Conservation (phyloP, 1,284 basidiomycete species). For the Puccinia horiana region DNA sequence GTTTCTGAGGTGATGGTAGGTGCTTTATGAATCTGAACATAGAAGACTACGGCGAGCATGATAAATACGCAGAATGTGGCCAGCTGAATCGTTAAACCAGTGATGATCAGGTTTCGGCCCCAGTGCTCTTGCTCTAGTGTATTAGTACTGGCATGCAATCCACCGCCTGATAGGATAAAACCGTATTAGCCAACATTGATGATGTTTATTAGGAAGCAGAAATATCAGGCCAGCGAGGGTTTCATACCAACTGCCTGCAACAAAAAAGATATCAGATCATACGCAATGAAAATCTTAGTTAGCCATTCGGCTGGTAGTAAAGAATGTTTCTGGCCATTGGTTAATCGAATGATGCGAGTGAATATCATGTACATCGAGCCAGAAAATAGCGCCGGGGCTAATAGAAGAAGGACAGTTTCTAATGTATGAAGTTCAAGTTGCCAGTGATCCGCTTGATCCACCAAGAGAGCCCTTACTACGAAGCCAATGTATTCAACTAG, state of each 20-base stretch:
- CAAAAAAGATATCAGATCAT: background rate
- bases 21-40: background rate
- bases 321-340: background rate
- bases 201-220: too few species aligned
- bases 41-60: background rate
- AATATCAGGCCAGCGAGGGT: too few species aligned
- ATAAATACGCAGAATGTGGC: constrained; percentile 1
- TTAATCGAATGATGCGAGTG: constrained; percentile 18
- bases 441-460: background rate
- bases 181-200: too few species aligned
- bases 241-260: constrained; percentile 5
- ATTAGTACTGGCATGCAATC: background rate
- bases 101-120: constrained; percentile 7
- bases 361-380: constrained; percentile 7
- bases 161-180: too few species aligned
- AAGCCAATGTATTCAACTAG: constrained; percentile 27
- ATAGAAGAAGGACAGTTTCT: background rate
- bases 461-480: background rate
- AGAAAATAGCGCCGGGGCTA: background rate
- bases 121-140: too few species aligned
- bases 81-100: background rate
- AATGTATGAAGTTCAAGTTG: background rate
- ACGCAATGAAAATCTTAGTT: background rate
- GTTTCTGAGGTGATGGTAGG: background rate
- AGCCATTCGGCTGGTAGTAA: background rate